Base-by-base conservation (phyloP, 2,329 filamentous ascomycete genomes). In the Pseudogymnoascus sp. region DNA sequence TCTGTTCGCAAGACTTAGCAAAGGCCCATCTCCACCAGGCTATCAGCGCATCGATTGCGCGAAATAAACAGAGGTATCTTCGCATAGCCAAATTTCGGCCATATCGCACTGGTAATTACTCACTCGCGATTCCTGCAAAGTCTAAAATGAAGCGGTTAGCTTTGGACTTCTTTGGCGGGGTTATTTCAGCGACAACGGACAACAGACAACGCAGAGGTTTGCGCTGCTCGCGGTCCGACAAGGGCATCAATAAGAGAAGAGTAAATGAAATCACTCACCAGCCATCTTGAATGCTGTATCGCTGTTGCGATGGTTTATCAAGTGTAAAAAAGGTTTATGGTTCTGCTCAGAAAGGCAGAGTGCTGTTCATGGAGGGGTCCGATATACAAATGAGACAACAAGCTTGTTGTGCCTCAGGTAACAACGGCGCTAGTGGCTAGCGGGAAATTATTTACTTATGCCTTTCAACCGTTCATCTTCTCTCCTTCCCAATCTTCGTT, bases 1-100 rank as follows among this genome's bases (percentile, higher is more conserved):
- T 88, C 93, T 97, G 74, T 46, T 36, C 18, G 18, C 34, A 28
- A 14, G 37, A 23, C 36, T 63, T 62, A 53, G 60, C 42, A 44
- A 44, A 38, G 8, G 60, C 8, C 14, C 16, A 7, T 62, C 11
- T 2, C 28, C 14, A 21, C 28, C 3, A 56, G 16, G 50, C n/a
- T 34, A 34, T n/a, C 46, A 18, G 46, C 46, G 4, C 50, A 34
- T 56, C 50, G 50, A 34, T 56, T 34, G 28, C 16, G 50, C 16
- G 10, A 34, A 28, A 38, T 28, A 11, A n/a, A 23, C 23, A 21
- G 44, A 21, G 56, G 3, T 60, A 34, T 40, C 59, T 50, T 44
- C 18, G 28, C 40, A 37, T 21, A 42, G 46, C 37, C 10, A 18
- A 21, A 44, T 23, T 16, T 56, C n/a, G 14, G 42, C 36, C 40